A percentile compares a stretch with the other conserved stretches of the same genome.
These are phyloP conservation scores for Avena eriantha DNA, from an alignment of 176 grass and related monocot genomes.

Conservation along the genomic window DNA sequence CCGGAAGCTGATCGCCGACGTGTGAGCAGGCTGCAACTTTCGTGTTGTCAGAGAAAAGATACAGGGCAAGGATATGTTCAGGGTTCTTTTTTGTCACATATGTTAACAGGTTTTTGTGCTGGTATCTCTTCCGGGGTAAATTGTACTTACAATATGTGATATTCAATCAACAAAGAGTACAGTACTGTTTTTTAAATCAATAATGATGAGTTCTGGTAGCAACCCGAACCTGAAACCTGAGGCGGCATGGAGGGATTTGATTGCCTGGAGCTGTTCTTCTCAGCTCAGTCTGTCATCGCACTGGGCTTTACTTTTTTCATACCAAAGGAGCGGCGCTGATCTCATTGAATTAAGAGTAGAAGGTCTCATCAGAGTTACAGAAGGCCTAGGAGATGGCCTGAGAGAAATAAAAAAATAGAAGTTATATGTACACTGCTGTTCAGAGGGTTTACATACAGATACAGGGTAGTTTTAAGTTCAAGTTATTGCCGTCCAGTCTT, in stretches of 20 bases:
- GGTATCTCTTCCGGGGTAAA: background rate
- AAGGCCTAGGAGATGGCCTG: too few relatives aligned
- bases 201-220: background rate
- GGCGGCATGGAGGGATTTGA: background rate
- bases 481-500: too few relatives aligned
- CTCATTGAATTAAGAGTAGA: too few relatives aligned
- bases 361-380: too few relatives aligned
- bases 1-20: constrained; percentile 66
- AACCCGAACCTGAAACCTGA: constrained; percentile 9
- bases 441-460: too few relatives aligned
- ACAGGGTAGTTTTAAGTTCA: too few relatives aligned
- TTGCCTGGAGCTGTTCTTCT: background rate
- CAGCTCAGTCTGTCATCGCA: background rate
- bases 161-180: background rate
- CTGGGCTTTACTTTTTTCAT: too few relatives aligned
- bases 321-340: too few relatives aligned
- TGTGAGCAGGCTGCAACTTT: constrained; percentile 20
- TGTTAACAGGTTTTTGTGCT: background rate
- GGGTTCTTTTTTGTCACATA: constrained; percentile 17
- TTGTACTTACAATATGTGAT: background rate
- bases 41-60: background rate
- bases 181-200: background rate
- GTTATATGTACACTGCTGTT: too few relatives aligned
- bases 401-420: too few relatives aligned
- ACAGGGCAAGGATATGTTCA: constrained; percentile 31